phyloP scores from a whole-genome alignment of 257 asterid genomes.

The Pogostemon cablin region DNA sequence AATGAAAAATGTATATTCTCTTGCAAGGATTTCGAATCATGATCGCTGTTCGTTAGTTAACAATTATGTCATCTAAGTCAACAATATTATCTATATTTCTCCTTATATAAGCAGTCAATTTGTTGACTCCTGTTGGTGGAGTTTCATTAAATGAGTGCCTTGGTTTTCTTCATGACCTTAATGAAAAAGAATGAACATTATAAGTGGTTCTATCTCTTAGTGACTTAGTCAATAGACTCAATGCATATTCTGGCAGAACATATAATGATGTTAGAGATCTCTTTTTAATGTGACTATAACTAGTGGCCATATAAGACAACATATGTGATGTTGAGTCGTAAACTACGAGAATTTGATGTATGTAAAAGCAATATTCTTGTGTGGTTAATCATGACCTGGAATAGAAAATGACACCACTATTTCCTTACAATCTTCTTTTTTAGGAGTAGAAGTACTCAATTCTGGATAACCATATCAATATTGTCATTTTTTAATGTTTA shows the following conservation, averaged over 20 bases:
- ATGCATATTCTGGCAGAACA: conserved; percentile 6
- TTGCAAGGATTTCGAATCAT: neutral
- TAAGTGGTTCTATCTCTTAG: neutral
- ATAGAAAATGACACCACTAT: conserved; percentile 2
- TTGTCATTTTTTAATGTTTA: conserved; percentile 11
- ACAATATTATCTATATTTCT: no score
- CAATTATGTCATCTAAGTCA: no score
- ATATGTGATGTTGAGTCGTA: neutral
- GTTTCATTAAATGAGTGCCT: conserved; percentile 4
- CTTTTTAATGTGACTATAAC: neutral
- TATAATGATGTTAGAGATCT: neutral
- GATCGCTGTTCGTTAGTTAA: neutral
- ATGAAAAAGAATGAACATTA: neutral
- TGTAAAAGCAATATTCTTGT: conserved; percentile 23
- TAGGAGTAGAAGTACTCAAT: neutral
- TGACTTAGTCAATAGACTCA: neutral
- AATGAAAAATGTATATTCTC: neutral
- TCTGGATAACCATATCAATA: neutral
- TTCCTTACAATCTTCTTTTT: neutral
- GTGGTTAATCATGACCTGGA: neutral
- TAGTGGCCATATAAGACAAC: neutral
- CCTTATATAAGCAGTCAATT: no score
- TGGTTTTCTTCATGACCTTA: neutral
- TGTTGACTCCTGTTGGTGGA: neutral
- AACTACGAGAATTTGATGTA: neutral